Evolutionary conservation across 2,329 filamentous ascomycete genomes (phyloP).

Genomic region (Hypoxylon sp.): DNA sequence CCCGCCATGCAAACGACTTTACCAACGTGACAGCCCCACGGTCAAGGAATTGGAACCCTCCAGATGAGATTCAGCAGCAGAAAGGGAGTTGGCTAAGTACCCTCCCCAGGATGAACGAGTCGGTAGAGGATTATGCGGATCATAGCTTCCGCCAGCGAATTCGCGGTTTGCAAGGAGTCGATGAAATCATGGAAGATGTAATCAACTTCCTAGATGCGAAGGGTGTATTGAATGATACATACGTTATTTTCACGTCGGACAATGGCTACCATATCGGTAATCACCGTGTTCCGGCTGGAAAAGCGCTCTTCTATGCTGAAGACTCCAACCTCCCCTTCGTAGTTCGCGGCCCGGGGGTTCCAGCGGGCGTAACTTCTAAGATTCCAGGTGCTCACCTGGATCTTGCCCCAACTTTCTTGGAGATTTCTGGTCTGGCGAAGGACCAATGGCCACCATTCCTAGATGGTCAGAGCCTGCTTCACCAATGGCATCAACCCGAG

Average conservation of each 20-base stretch:
- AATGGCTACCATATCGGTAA: too few species aligned
- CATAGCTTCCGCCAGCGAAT: conserved; percentile 5
- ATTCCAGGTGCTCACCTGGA: too few species aligned
- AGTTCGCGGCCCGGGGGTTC: too few species aligned
- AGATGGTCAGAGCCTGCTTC: too few species aligned
- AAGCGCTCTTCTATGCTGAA: too few species aligned
- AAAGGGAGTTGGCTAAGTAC: conserved; percentile 17
- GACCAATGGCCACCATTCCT: too few species aligned
- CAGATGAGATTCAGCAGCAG: conserved; percentile 3
- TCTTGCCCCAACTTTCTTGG: too few species aligned
- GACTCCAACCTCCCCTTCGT: too few species aligned
- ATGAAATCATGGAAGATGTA: conserved; percentile 35
- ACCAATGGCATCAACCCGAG: too few species aligned
- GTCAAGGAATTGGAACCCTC: conserved; percentile 17
- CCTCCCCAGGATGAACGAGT: conserved; percentile 2
- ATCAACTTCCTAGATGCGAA: conserved; percentile 9
- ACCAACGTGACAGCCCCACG: neutral
- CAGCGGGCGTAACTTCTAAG: too few species aligned
- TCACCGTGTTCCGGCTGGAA: neutral
- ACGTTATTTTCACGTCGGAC: conserved; percentile 25
- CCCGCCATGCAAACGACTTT: neutral
- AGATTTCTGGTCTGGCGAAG: too few species aligned
- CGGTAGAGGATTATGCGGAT: conserved; percentile 4
- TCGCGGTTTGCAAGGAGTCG: conserved; percentile 22
- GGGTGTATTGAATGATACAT: conserved; percentile 31